Conservation (phyloP, 495 filamentous ascomycete genomes). For the Bathelium albidoporum region DNA sequence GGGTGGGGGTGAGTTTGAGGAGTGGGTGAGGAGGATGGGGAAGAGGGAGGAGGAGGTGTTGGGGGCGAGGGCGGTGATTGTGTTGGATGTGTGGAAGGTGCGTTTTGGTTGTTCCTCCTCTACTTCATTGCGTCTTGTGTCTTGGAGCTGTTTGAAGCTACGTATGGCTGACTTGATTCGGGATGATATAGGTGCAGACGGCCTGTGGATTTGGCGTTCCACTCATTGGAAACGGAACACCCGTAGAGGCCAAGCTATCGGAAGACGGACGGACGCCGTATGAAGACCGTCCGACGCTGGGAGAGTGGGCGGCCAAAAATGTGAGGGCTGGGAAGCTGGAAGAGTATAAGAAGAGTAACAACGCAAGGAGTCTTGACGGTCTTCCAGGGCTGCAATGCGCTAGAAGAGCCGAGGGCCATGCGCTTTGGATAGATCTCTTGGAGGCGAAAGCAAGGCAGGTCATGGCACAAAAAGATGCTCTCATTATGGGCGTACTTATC, state of each 20-base stretch:
- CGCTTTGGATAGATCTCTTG: slow-evolving; percentile 25
- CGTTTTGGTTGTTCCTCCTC: slow-evolving; percentile 21
- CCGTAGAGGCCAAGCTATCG: neutral
- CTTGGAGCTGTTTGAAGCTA: no score
- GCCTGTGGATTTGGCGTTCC: slow-evolving; percentile 51
- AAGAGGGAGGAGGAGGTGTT: slow-evolving; percentile 30
- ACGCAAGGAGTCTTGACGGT: slow-evolving; percentile 43
- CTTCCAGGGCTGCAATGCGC: slow-evolving; percentile 41
- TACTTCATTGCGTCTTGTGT: no score
- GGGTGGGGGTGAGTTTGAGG: slow-evolving; percentile 37
- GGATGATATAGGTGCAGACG: slow-evolving; percentile 38
- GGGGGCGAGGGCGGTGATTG: slow-evolving; percentile 51
- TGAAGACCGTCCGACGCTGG: slow-evolving; percentile 37
- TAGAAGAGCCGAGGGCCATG: slow-evolving; percentile 29
- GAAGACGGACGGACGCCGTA: slow-evolving; percentile 19
- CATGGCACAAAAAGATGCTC: slow-evolving; percentile 26
- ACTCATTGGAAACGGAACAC: slow-evolving; percentile 8
- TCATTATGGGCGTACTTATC: slow-evolving; percentile 29
- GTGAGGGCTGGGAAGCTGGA: slow-evolving; percentile 32
- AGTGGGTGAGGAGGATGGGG: slow-evolving; percentile 37
- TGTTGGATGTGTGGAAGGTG: slow-evolving; percentile 59
- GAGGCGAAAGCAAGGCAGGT: slow-evolving; percentile 25
- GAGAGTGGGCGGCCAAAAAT: slow-evolving; percentile 34
- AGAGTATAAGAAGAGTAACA: slow-evolving; percentile 40
- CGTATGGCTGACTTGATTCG: neutral